Conservation (phyloP, 2,329 filamentous ascomycete species). For the Colletotrichum australisinense region DNA sequence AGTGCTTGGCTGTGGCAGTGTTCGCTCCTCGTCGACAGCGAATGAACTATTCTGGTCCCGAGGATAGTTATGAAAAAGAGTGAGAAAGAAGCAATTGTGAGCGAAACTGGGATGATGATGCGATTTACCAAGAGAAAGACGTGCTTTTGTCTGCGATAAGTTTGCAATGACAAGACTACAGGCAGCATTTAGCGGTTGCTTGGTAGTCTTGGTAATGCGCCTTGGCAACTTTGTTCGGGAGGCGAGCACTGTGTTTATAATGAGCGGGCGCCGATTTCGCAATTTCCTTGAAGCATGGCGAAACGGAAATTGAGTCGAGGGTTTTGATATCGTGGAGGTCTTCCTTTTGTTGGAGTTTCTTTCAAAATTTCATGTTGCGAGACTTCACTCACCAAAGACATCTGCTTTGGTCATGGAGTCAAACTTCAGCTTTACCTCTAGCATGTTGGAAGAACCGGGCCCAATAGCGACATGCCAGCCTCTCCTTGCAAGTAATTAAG, state of each 20-base stretch:
- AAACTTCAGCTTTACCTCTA: too few species aligned
- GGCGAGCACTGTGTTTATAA: not conserved
- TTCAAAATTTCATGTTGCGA: too few species aligned
- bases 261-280: not conserved
- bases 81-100: not conserved
- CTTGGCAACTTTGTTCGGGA: conserved; percentile 21
- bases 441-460: too few species aligned
- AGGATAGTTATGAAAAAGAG: too few species aligned
- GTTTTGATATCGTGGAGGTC: too few species aligned
- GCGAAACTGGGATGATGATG: conserved; percentile 5
- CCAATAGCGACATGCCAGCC: too few species aligned
- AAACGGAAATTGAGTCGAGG: not conserved
- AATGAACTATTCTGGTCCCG: not conserved
- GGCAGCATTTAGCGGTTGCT: conserved; percentile 4
- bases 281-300: not conserved
- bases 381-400: too few species aligned
- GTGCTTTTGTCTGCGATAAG: not conserved
- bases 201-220: conserved; percentile 24
- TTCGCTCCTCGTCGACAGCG: not conserved
- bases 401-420: too few species aligned
- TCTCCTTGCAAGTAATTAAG: too few species aligned
- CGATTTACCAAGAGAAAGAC: conserved; percentile 29
- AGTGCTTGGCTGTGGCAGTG: conserved; percentile 30
- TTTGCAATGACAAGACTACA: not conserved
- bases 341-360: too few species aligned